Evolutionary conservation across 306 rosid genomes (phyloP).

Genomic region (Oemleria cerasiformis): DNA sequence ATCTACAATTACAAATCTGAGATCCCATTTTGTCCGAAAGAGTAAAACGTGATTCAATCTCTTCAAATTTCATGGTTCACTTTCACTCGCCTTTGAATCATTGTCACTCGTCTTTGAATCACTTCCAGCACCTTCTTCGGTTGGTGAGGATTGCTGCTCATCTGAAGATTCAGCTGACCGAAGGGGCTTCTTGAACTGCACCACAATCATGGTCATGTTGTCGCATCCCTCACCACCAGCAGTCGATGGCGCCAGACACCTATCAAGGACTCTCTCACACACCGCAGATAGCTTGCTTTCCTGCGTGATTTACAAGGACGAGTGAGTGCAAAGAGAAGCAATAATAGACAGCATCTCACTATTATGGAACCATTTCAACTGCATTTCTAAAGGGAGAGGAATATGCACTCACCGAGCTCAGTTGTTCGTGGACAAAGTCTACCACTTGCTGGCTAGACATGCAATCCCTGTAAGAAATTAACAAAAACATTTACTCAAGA

Average conservation of each 20-base stretch:
- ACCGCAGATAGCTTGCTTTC: conserved; percentile 71
- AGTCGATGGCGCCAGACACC: conserved; percentile 90
- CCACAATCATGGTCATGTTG: conserved; percentile 97
- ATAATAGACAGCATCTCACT: background rate
- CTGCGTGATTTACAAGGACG: conserved; percentile 39
- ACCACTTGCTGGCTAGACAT: conserved; percentile 94
- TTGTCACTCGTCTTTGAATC: conserved; percentile 5
- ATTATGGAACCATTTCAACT: background rate
- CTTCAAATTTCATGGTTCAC: conserved; percentile 9
- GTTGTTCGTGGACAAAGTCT: conserved; percentile 70
- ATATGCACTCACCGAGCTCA: conserved; percentile 46
- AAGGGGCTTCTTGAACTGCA: conserved; percentile 70
- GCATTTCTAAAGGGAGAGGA: background rate
- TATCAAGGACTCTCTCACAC: conserved; percentile 79
- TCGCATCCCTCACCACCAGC: conserved; percentile 87
- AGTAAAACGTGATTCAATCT: background rate
- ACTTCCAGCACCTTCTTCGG: conserved; percentile 21
- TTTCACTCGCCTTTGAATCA: conserved; percentile 32
- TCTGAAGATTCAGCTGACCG: conserved; percentile 33
- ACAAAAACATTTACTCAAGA: conserved; percentile 16
- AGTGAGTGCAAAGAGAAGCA: conserved; percentile 6
- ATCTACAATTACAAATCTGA: conserved; percentile 28
- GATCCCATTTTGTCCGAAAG: conserved; percentile 18
- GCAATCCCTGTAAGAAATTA: conserved; percentile 81
- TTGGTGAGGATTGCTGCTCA: conserved; percentile 46